A percentile compares a stretch with the other conserved stretches of the same genome.
These are phyloP conservation scores for Nothophaeocryptopus gaeumannii DNA, from an alignment of 2,329 filamentous ascomycete species.

Conservation along the genomic window DNA sequence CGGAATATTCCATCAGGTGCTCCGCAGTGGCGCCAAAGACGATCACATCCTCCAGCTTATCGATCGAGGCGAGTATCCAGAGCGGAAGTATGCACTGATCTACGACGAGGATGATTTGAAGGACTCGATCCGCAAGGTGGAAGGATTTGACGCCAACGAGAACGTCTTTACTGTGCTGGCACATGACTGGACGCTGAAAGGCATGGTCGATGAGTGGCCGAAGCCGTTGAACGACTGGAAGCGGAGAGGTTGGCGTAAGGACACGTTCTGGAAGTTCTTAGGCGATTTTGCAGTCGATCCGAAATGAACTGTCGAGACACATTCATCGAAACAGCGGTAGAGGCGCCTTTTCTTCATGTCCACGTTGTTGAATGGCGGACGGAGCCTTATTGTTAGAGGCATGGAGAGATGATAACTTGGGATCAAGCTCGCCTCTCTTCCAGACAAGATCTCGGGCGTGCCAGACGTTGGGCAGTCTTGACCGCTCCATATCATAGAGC, in stretches of 20 bases:
- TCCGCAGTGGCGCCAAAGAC: conserved; percentile 7
- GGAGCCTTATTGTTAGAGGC: too few relatives aligned
- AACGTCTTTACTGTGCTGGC: conserved; percentile 22
- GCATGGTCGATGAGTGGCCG: conserved; percentile 21
- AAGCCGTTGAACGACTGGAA: conserved; percentile 17
- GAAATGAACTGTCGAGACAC: neutral
- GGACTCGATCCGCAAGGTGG: conserved; percentile 16
- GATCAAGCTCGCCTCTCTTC: too few relatives aligned
- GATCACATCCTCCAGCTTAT: conserved; percentile 13
- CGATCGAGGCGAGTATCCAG: conserved; percentile 6
- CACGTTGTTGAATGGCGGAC: too few relatives aligned
- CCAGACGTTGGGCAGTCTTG: too few relatives aligned
- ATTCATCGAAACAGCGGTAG: too few relatives aligned
- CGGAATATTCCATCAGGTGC: conserved; percentile 28
- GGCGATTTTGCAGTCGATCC: conserved; percentile 5
- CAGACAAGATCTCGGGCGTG: too few relatives aligned
- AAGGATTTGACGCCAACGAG: conserved; percentile 18
- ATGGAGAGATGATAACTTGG: too few relatives aligned
- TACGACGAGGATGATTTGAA: conserved; percentile 15
- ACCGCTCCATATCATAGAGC: too few relatives aligned
- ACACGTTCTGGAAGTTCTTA: conserved; percentile 19
- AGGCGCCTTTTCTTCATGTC: too few relatives aligned
- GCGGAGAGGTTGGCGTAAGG: conserved; percentile 19
- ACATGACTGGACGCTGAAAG: conserved; percentile 24
- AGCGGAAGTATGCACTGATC: conserved; percentile 12